phyloP scores from a whole-genome alignment of 768 basidiomycete genomes.

The Polyporus arcularius region DNA sequence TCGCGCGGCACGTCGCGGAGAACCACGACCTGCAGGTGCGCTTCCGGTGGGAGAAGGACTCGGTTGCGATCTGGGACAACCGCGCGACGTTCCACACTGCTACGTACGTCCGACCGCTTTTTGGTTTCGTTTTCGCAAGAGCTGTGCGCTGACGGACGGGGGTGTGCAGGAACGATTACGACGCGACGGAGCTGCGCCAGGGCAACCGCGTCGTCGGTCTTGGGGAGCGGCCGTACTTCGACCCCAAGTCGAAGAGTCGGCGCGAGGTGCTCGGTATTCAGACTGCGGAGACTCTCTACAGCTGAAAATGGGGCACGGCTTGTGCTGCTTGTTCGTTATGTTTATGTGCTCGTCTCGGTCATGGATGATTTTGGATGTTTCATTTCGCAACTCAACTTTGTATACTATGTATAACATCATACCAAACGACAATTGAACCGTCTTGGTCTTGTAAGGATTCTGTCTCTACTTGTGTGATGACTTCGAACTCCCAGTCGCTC shows the following conservation, averaged over 20 bases:
- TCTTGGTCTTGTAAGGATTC: too few species aligned
- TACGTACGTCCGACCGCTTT: conserved; percentile 2
- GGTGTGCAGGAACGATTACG: not conserved
- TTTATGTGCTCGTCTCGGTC: too few species aligned
- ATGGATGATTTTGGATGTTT: too few species aligned
- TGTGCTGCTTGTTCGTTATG: too few species aligned
- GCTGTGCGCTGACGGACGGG: not conserved
- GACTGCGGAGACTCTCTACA: too few species aligned
- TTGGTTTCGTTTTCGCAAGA: too few species aligned
- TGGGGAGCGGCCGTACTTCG: conserved; percentile 55
- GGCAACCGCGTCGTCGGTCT: conserved; percentile 57
- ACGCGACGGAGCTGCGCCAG: conserved; percentile 26
- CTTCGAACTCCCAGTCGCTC: too few species aligned
- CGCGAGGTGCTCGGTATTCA: conserved; percentile 33
- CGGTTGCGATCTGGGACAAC: conserved; percentile 67
- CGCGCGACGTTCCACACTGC: conserved; percentile 47
- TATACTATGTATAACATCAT: too few species aligned
- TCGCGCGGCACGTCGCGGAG: conserved; percentile 51
- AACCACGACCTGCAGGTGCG: conserved; percentile 62
- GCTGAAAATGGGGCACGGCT: too few species aligned
- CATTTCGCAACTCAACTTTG: too few species aligned
- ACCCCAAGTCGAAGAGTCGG: conserved; percentile 40
- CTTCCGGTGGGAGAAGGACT: conserved; percentile 52
- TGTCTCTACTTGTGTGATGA: too few species aligned
- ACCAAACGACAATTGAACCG: too few species aligned